These are phyloP conservation scores for Botrytis hyacinthi DNA, from an alignment of 2,329 filamentous ascomycete species.

Conservation along the genomic window DNA sequence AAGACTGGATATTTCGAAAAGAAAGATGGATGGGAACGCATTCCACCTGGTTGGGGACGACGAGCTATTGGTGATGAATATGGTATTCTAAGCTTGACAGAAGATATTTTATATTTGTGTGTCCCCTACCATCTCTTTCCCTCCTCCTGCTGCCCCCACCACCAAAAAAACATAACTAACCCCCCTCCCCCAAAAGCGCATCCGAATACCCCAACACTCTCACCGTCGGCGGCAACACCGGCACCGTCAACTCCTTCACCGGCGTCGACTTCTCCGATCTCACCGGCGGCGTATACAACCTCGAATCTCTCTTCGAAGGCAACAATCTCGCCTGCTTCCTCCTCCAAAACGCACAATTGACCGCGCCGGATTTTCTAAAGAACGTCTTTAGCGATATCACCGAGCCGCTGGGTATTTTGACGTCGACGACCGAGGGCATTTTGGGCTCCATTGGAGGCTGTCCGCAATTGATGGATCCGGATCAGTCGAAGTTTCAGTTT, in stretches of 20 bases:
- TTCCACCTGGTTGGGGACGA: constrained; percentile 35
- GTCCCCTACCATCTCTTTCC: no score
- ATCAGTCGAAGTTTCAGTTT: not conserved
- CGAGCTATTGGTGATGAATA: constrained; percentile 40
- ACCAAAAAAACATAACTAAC: not conserved
- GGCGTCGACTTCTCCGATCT: constrained; percentile 46
- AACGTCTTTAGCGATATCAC: constrained; percentile 41
- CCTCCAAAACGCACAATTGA: constrained; percentile 43
- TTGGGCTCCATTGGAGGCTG: not conserved
- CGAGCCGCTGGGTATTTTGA: constrained; percentile 27
- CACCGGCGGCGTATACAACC: constrained; percentile 47
- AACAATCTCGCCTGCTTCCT: constrained; percentile 49
- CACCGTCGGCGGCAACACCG: constrained; percentile 51
- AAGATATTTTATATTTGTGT: constrained; percentile 44
- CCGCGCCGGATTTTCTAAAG: constrained; percentile 44
- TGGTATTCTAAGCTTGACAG: constrained; percentile 39
- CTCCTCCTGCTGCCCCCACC: rapidly evolving
- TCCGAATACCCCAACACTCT: constrained; percentile 44
- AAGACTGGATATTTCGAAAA: constrained; percentile 17
- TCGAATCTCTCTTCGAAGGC: constrained; percentile 43
- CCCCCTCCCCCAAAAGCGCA: constrained; percentile 27
- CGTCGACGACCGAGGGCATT: not conserved
- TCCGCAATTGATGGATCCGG: not conserved
- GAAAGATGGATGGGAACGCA: constrained; percentile 24
- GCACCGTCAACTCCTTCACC: constrained; percentile 50